Percentiles rank a stretch among this genome's conserved stretches.
Evolutionary conservation across 2,329 filamentous ascomycete species (phyloP).

Genomic region (Hypoxylon sp.): DNA sequence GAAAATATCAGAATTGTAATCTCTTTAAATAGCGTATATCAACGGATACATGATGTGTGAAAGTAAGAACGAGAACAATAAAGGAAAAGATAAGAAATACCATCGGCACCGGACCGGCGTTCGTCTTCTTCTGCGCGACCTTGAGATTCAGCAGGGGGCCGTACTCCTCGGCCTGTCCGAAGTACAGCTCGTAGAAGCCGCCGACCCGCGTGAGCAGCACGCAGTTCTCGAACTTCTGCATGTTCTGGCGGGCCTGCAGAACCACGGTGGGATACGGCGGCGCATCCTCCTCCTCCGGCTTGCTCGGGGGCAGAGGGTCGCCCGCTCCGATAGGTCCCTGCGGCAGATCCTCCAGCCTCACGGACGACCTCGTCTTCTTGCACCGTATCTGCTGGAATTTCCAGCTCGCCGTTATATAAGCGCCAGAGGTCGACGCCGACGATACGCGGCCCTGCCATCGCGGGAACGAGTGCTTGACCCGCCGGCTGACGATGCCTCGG

Average conservation of each 20-base stretch:
- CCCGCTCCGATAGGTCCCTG: conserved; percentile 58
- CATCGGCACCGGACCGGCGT: conserved; percentile 85
- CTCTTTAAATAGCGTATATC: neutral
- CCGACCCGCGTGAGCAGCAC: conserved; percentile 92
- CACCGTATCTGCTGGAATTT: conserved; percentile 55
- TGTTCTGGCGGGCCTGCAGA: conserved; percentile 87
- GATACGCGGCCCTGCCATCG: conserved; percentile 7
- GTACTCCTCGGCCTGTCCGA: conserved; percentile 92
- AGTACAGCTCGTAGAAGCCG: conserved; percentile 97
- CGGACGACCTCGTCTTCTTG: conserved; percentile 66
- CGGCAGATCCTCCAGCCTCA: conserved; percentile 69
- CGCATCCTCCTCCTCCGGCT: conserved; percentile 52
- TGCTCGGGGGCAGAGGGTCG: conserved; percentile 20
- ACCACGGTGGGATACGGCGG: conserved; percentile 86
- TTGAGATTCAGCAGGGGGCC: conserved; percentile 90
- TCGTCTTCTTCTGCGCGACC: conserved; percentile 84
- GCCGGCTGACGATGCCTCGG: conserved; percentile 23
- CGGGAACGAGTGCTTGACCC: conserved; percentile 8
- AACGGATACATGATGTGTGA: conserved; percentile 40
- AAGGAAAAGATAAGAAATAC: conserved; percentile 66
- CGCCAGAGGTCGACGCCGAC: neutral
- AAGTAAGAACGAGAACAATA: conserved; percentile 30
- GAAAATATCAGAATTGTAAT: conserved; percentile 24
- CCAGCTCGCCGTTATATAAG: neutral
- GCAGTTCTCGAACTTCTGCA: conserved; percentile 90